These are phyloP conservation scores for Condylostoma magnum DNA, from an alignment of 169 alveolate species.

Conservation along the genomic window DNA sequence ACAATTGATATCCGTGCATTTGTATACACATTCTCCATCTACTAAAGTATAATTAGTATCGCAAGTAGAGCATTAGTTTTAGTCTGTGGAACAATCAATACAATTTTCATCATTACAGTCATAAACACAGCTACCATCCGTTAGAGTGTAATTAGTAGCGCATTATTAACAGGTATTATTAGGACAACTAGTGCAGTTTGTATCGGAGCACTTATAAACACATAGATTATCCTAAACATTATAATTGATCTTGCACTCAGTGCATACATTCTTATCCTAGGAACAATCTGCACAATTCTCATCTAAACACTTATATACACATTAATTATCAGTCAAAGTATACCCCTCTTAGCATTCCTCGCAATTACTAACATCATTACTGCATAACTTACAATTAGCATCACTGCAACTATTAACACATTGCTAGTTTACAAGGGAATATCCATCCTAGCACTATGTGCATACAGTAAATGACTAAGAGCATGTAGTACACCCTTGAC, in stretches of 20 bases:
- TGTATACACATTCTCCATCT: neutral
- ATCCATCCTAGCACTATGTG: neutral
- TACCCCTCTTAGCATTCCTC: conserved; percentile 10
- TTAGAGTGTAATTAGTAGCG: too few species aligned
- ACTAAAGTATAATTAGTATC: neutral
- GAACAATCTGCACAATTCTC: neutral
- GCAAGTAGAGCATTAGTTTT: neutral
- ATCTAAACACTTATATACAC: conserved; percentile 1
- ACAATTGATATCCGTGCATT: neutral
- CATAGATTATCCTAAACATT: neutral
- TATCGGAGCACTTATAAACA: neutral
- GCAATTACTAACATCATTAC: conserved; percentile 3
- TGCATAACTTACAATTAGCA: neutral
- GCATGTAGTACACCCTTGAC: neutral
- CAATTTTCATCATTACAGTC: too few species aligned
- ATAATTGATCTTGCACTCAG: conserved; percentile 1
- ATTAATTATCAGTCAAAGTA: neutral
- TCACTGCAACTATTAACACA: neutral
- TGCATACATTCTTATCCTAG: neutral
- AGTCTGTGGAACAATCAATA: neutral
- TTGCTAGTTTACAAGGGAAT: neutral
- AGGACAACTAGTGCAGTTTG: neutral
- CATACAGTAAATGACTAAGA: neutral
- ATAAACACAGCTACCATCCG: too few species aligned
- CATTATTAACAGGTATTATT: neutral